A percentile compares a stretch with the other conserved stretches of the same genome.
These are phyloP conservation scores for Tanacetum coccineum DNA, from an alignment of 129 eudicot genomes.

Conservation along the genomic window DNA sequence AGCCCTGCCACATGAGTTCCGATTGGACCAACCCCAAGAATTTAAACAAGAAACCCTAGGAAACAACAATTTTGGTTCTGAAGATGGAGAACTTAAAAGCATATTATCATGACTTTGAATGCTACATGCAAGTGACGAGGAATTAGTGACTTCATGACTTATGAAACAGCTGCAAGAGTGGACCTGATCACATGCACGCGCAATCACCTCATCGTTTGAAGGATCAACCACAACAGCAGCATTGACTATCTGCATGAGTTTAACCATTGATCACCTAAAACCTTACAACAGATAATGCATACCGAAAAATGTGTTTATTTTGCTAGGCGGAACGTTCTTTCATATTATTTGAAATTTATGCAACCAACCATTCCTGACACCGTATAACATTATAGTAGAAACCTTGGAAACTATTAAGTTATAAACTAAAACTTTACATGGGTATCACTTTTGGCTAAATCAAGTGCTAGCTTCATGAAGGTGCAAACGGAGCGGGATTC, in stretches of 20 bases:
- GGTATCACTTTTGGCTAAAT: slow-evolving; percentile 50
- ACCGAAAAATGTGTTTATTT: neutral
- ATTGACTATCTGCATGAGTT: slow-evolving; percentile 57
- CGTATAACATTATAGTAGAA: neutral
- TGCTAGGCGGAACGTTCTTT: neutral
- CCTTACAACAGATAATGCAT: no score
- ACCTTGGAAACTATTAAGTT: neutral
- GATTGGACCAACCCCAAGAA: slow-evolving; percentile 74
- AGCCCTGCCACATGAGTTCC: slow-evolving; percentile 27
- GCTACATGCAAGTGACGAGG: no score
- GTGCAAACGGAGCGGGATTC: slow-evolving; percentile 50
- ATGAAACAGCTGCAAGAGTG: slow-evolving; percentile 27
- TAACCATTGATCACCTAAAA: slow-evolving; percentile 8
- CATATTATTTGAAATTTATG: neutral
- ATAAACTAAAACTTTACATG: slow-evolving; percentile 37
- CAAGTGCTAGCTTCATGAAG: slow-evolving; percentile 67
- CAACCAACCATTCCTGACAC: neutral
- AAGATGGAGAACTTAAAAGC: slow-evolving; percentile 23
- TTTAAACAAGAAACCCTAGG: slow-evolving; percentile 58
- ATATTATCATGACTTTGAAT: slow-evolving; percentile 25
- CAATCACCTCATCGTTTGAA: slow-evolving; percentile 57
- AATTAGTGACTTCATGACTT: slow-evolving; percentile 23
- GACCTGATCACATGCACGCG: slow-evolving; percentile 69
- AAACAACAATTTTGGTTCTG: slow-evolving; percentile 26
- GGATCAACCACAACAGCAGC: slow-evolving; percentile 96